Evolutionary conservation across 352 stramenopile genomes (phyloP).

Genomic region (Pythium pyrilobum): DNA sequence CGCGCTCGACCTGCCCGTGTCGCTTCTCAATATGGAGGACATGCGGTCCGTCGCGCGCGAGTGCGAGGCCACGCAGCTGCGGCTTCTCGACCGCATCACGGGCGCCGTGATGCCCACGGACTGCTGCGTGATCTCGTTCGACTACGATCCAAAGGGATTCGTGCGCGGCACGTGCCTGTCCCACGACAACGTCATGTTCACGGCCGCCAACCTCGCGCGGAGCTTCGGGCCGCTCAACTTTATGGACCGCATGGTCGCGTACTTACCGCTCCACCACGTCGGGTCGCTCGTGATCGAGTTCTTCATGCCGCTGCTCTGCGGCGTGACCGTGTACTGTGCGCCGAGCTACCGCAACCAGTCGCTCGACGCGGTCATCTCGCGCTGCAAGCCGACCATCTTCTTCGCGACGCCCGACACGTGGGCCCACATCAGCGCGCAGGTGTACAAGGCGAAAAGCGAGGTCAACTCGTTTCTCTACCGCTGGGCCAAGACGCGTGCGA

Average conservation of each 20-base stretch:
- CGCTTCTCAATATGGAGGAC: slow-evolving; percentile 44
- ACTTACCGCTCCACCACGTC: slow-evolving; percentile 66
- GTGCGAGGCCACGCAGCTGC: slow-evolving; percentile 20
- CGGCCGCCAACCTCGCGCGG: slow-evolving; percentile 48
- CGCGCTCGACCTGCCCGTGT: slow-evolving; percentile 27
- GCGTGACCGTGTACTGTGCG: slow-evolving; percentile 55
- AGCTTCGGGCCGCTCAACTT: slow-evolving; percentile 49
- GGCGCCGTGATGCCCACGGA: slow-evolving; percentile 30
- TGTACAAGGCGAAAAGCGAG: slow-evolving; percentile 70
- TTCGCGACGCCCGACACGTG: slow-evolving; percentile 75
- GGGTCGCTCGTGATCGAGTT: slow-evolving; percentile 68
- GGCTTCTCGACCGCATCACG: slow-evolving; percentile 19
- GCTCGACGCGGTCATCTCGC: slow-evolving; percentile 47
- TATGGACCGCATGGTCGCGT: slow-evolving; percentile 53
- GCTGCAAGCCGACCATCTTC: slow-evolving; percentile 62
- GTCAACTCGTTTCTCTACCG: slow-evolving; percentile 63
- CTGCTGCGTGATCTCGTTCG: slow-evolving; percentile 56
- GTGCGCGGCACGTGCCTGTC: slow-evolving; percentile 54
- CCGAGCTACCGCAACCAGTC: slow-evolving; percentile 31
- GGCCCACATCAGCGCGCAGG: slow-evolving; percentile 57
- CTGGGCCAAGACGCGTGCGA: slow-evolving; percentile 76
- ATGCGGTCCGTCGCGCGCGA: slow-evolving; percentile 23
- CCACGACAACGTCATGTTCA: slow-evolving; percentile 86
- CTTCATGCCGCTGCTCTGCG: slow-evolving; percentile 62
- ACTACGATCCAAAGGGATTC: slow-evolving; percentile 43